Evolutionary conservation across 163 green algal species (phyloP).

Genomic region (Trebouxiophyceae sp.): DNA sequence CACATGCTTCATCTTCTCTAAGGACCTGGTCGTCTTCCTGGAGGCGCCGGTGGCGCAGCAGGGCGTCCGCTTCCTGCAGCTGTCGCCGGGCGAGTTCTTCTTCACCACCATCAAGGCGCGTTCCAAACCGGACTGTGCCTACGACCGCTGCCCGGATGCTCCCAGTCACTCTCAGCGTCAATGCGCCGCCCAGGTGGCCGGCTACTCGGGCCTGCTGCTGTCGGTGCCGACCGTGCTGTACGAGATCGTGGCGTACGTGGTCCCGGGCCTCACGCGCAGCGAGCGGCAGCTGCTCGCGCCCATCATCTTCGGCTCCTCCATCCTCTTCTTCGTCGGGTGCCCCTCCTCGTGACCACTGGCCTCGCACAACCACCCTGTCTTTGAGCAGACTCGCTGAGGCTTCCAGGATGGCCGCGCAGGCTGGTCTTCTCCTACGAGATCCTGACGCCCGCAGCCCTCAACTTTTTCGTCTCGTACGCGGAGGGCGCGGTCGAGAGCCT

Average conservation of each 20-base stretch:
- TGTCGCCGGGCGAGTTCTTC: conserved; percentile 97
- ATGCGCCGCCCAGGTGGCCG: conserved; percentile 61
- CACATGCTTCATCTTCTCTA: conserved; percentile 85
- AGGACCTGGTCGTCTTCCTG: conserved; percentile 94
- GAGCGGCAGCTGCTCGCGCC: conserved; percentile 86
- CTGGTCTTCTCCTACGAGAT: conserved; percentile 94
- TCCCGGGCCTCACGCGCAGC: conserved; percentile 84
- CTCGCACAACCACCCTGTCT: too few relatives aligned
- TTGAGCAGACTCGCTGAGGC: too few relatives aligned
- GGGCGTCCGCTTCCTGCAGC: conserved; percentile 94
- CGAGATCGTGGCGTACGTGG: conserved; percentile 89
- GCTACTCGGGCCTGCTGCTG: conserved; percentile 89
- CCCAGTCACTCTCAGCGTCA: not conserved
- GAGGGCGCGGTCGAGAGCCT: conserved; percentile 94
- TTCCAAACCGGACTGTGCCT: not conserved
- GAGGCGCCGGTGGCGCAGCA: conserved; percentile 84
- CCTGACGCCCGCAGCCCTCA: conserved; percentile 90
- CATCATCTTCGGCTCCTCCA: conserved; percentile 90
- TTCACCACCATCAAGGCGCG: conserved; percentile 89
- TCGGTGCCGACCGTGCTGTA: conserved; percentile 90
- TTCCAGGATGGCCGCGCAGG: too few relatives aligned
- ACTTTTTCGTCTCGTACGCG: conserved; percentile 96
- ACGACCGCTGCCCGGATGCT: too few relatives aligned
- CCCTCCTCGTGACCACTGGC: too few relatives aligned
- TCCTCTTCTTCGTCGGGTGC: conserved; percentile 94